These are phyloP conservation scores for Castanea mollissima DNA, from an alignment of 306 rosid species.

Conservation along the genomic window DNA sequence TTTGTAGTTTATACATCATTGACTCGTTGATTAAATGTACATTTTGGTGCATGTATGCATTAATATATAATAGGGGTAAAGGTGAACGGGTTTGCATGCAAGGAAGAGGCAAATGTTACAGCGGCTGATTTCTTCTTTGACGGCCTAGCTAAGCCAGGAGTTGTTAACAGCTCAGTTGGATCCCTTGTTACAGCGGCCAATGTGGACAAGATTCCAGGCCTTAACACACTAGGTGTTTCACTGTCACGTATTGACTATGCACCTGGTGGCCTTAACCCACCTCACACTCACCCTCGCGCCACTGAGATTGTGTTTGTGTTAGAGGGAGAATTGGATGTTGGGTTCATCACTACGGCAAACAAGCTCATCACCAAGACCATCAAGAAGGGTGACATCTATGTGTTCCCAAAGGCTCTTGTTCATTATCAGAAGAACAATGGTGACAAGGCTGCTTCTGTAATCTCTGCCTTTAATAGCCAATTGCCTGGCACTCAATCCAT, in stretches of 20 bases:
- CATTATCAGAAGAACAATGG: conserved; percentile 54
- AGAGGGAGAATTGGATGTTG: conserved; percentile 48
- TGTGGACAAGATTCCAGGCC: conserved; percentile 54
- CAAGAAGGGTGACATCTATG: conserved; percentile 46
- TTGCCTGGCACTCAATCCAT: conserved; percentile 47
- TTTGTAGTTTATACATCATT: neutral
- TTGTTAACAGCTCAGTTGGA: conserved; percentile 43
- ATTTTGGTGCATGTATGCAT: neutral
- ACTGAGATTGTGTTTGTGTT: conserved; percentile 47
- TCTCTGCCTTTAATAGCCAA: conserved; percentile 50
- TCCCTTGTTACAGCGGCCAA: conserved; percentile 46
- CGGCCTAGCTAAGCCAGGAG: conserved; percentile 42
- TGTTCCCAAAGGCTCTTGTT: conserved; percentile 47
- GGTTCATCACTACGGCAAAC: conserved; percentile 45
- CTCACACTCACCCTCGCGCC: conserved; percentile 61
- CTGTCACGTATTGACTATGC: conserved; percentile 46
- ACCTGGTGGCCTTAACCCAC: conserved; percentile 55
- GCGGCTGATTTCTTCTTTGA: conserved; percentile 44
- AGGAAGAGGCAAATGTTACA: conserved; percentile 45
- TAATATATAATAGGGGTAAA: conserved; percentile 35
- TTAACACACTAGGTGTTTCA: conserved; percentile 51
- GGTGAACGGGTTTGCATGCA: conserved; percentile 58
- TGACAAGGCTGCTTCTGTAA: conserved; percentile 35
- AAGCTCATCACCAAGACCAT: conserved; percentile 44
- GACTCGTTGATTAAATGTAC: neutral